Percentiles rank a stretch among this genome's conserved stretches.
phyloP scores from a whole-genome alignment of 2,329 filamentous ascomycete species.

The Fusarium sp. region DNA sequence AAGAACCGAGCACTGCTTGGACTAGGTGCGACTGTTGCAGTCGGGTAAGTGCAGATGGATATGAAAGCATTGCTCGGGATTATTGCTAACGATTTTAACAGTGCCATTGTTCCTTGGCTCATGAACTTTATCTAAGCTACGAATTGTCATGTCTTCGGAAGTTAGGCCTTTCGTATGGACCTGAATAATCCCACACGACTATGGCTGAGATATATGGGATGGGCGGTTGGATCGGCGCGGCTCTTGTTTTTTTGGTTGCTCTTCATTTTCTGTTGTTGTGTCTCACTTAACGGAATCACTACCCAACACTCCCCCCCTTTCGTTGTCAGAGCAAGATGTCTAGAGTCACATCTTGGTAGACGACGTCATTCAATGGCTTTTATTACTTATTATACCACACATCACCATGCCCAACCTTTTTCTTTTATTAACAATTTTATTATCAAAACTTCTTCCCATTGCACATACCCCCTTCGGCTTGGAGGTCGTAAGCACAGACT shows the following conservation, averaged over 20 bases:
- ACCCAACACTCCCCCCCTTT: slow-evolving; percentile 30
- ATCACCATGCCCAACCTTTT: slow-evolving; percentile 31
- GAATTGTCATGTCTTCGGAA: slow-evolving; percentile 46
- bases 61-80: neutral
- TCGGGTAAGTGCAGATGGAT: slow-evolving; percentile 79
- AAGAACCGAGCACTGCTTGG: slow-evolving; percentile 89
- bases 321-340: slow-evolving; percentile 32
- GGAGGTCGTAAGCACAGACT: slow-evolving; percentile 19
- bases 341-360: slow-evolving; percentile 19
- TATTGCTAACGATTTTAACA: slow-evolving; percentile 45
- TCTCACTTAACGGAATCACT: slow-evolving; percentile 41
- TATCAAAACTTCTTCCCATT: slow-evolving; percentile 28
- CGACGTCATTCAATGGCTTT: slow-evolving; percentile 11
- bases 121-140: slow-evolving; percentile 64
- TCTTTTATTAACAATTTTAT: slow-evolving; percentile 30
- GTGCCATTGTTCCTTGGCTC: slow-evolving; percentile 67
- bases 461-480: slow-evolving; percentile 46
- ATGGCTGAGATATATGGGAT: slow-evolving; percentile 46
- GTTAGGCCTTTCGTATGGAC: slow-evolving; percentile 16
- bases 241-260: slow-evolving; percentile 45
- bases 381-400: slow-evolving; percentile 40
- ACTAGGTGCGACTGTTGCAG: slow-evolving; percentile 86
- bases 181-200: slow-evolving; percentile 32
- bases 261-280: slow-evolving; percentile 36
- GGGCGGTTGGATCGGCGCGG: slow-evolving; percentile 50